Evolutionary conservation across 202 grass and related monocot species (phyloP).

Genomic region (Elaeis oleifera): DNA sequence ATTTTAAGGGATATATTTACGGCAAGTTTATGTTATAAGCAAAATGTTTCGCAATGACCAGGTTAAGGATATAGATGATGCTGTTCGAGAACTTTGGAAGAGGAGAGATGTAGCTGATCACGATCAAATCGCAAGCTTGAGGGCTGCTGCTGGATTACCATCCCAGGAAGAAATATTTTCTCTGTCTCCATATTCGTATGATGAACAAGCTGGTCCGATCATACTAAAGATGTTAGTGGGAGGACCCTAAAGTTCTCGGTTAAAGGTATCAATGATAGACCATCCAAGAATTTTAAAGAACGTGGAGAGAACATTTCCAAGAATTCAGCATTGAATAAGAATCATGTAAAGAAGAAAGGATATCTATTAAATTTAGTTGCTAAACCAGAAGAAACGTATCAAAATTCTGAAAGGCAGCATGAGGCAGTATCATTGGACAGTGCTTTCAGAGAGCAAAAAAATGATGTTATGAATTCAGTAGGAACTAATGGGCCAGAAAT

Average conservation of each 20-base stretch:
- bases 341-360: conserved; percentile 50
- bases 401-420: conserved; percentile 40
- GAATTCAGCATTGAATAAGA: conserved; percentile 16
- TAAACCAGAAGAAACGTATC: conserved; percentile 42
- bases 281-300: conserved; percentile 41
- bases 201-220: conserved; percentile 49
- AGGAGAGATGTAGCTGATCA: conserved; percentile 62
- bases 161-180: conserved; percentile 49
- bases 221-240: conserved; percentile 60
- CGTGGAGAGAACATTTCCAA: conserved; percentile 27
- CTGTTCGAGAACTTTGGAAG: conserved; percentile 89
- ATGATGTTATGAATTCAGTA: conserved; percentile 24
- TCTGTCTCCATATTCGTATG: conserved; percentile 43
- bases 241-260: conserved; percentile 84
- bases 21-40: background rate
- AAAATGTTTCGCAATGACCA: conserved; percentile 16
- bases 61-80: conserved; percentile 90
- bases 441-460: conserved; percentile 39
- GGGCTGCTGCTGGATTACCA: conserved; percentile 71
- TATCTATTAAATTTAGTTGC: conserved; percentile 30
- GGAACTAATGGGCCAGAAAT: conserved; percentile 32
- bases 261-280: conserved; percentile 64
- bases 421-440: conserved; percentile 39
- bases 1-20: background rate
- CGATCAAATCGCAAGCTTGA: conserved; percentile 68